phyloP scores from a whole-genome alignment of 306 rosid species.

The Cicer pinnatifidum region DNA sequence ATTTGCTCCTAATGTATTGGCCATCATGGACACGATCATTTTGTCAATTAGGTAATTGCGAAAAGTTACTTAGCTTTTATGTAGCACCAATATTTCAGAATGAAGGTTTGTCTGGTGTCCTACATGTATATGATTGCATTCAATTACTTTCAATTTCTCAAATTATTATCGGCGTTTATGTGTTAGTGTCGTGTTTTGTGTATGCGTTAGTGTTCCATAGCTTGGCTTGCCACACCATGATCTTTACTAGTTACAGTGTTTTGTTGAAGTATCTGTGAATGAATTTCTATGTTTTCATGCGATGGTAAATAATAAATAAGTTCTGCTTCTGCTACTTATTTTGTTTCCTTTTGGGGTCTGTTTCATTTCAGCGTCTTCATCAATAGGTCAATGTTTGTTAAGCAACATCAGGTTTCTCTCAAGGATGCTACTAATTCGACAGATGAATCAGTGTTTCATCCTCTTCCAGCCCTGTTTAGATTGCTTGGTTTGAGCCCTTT shows the following conservation, averaged over 20 bases:
- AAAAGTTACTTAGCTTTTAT: not conserved
- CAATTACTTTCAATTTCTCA: too few species aligned
- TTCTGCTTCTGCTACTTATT: not conserved
- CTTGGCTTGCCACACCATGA: not conserved
- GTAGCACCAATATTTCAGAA: too few species aligned
- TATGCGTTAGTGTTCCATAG: too few species aligned
- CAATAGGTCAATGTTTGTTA: slow-evolving; percentile 70
- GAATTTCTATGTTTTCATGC: slow-evolving; percentile 11
- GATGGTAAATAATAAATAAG: slow-evolving; percentile 38
- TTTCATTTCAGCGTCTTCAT: slow-evolving; percentile 72
- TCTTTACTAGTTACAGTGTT: slow-evolving; percentile 4
- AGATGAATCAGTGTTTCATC: slow-evolving; percentile 82
- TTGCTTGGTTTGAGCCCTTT: slow-evolving; percentile 78
- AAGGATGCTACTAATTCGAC: slow-evolving; percentile 68
- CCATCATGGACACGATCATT: slow-evolving; percentile 77
- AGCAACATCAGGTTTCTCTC: slow-evolving; percentile 70
- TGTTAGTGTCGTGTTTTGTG: too few species aligned
- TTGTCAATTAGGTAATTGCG: slow-evolving; percentile 70
- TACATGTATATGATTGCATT: too few species aligned
- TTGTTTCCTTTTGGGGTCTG: not conserved
- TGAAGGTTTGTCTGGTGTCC: too few species aligned
- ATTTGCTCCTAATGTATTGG: slow-evolving; percentile 68
- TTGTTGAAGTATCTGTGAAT: not conserved
- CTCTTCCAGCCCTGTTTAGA: slow-evolving; percentile 79
- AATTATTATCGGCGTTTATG: too few species aligned